These are phyloP conservation scores for Neofusicoccum ribis DNA, from an alignment of 2,329 filamentous ascomycete species.

Conservation along the genomic window DNA sequence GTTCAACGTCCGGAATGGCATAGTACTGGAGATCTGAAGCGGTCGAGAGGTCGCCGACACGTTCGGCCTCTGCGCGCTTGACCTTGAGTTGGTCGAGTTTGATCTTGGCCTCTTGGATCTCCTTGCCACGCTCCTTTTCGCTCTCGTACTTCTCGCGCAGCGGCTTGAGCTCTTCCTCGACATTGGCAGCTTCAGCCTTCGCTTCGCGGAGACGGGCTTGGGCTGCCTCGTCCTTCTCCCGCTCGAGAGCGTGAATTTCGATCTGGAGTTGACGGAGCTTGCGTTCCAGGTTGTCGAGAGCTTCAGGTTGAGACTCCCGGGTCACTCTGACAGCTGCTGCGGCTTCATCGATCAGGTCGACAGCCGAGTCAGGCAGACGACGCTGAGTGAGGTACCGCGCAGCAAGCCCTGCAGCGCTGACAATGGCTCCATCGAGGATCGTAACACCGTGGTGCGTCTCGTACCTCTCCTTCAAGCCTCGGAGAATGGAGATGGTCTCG, in stretches of 20 bases:
- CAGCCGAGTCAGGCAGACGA: slow-evolving; percentile 91
- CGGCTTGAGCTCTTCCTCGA: slow-evolving; percentile 88
- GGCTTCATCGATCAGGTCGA: slow-evolving; percentile 94
- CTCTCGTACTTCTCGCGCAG: slow-evolving; percentile 93
- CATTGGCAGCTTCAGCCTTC: slow-evolving; percentile 87
- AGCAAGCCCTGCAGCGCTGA: slow-evolving; percentile 86
- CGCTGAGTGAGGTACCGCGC: slow-evolving; percentile 90
- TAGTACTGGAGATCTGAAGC: slow-evolving; percentile 97
- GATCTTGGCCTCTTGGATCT: slow-evolving; percentile 91
- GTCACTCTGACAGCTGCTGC: slow-evolving; percentile 95
- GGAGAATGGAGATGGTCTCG: slow-evolving; percentile 96
- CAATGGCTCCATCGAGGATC: slow-evolving; percentile 90
- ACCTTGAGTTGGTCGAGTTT: slow-evolving; percentile 90
- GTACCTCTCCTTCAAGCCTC: slow-evolving; percentile 96
- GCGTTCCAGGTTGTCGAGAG: slow-evolving; percentile 91
- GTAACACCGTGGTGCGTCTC: slow-evolving; percentile 98
- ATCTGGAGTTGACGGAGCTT: slow-evolving; percentile 90
- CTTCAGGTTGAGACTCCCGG: slow-evolving; percentile 92
- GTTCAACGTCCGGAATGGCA: slow-evolving; percentile 88
- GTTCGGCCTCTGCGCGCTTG: slow-evolving; percentile 90
- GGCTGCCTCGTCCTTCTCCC: slow-evolving; percentile 93
- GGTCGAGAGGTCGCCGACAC: slow-evolving; percentile 77
- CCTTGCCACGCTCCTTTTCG: slow-evolving; percentile 86
- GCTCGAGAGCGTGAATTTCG: slow-evolving; percentile 90
- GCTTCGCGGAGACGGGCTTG: slow-evolving; percentile 79